Percentiles rank a stretch among this genome's conserved stretches.
Evolutionary conservation across 345 rosid species (phyloP).

Genomic region (Boechera stricta): DNA sequence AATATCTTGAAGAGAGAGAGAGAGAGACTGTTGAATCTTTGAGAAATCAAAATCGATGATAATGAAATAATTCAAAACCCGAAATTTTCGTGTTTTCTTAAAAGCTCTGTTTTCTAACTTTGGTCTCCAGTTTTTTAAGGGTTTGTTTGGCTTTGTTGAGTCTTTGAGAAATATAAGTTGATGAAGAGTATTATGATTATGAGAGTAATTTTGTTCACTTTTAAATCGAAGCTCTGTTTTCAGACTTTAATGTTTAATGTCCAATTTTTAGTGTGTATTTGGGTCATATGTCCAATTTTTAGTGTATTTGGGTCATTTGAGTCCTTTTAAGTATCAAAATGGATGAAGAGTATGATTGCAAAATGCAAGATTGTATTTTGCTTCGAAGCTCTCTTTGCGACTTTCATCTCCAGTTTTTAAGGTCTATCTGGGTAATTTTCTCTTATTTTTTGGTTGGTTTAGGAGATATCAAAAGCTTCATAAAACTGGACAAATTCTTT

Average conservation of each 20-base stretch:
- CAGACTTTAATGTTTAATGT: not conserved
- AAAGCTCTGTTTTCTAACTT: not conserved
- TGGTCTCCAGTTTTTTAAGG: not conserved
- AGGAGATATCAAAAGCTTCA: constrained; percentile 5
- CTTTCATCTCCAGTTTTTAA: no score
- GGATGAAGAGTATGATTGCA: not conserved
- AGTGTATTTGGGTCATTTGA: not conserved
- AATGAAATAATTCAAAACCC: not conserved
- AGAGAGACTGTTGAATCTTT: constrained; percentile 17
- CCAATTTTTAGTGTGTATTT: not conserved
- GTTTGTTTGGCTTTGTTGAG: not conserved
- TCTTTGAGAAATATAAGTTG: constrained; percentile 5
- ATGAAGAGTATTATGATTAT: not conserved
- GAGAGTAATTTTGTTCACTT: not conserved
- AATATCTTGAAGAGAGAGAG: constrained; percentile 31
- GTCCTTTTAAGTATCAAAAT: no score
- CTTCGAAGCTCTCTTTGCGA: not conserved
- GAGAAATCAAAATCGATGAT: constrained; percentile 20
- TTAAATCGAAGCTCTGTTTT: not conserved
- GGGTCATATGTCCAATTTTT: not conserved
- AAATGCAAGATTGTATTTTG: not conserved
- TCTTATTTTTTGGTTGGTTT: no score
- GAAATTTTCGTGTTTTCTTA: not conserved
- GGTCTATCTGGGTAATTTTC: no score
- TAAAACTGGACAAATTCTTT: not conserved